Conservation (phyloP, 345 rosid species). For the Abelmoschus esculentus region DNA sequence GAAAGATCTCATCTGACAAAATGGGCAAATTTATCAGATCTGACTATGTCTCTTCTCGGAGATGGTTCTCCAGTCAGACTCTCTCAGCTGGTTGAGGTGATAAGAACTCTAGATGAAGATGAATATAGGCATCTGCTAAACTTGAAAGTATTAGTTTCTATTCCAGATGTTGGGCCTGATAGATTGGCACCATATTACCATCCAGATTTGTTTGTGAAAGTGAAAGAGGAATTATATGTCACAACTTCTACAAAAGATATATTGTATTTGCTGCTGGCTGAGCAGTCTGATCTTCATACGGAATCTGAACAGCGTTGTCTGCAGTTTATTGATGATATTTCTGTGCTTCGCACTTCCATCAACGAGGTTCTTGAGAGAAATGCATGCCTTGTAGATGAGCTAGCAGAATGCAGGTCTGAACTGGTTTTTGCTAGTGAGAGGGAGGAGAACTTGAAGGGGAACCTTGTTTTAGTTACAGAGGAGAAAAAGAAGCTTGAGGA, state of each 20-base stretch:
- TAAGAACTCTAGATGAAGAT: constrained; percentile 7
- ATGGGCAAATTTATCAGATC: constrained; percentile 6
- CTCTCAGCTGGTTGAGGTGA: constrained; percentile 30
- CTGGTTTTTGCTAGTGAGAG: neutral
- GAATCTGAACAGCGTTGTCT: constrained; percentile 17
- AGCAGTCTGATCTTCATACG: constrained; percentile 41
- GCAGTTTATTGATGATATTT: constrained; percentile 9
- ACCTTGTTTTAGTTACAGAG: constrained; percentile 31
- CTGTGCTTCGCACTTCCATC: neutral
- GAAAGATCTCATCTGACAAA: constrained; percentile 30
- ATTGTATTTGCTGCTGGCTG: constrained; percentile 49
- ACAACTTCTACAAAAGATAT: constrained; percentile 26
- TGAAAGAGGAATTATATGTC: constrained; percentile 12
- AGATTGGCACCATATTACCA: neutral
- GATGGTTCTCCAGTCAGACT: constrained; percentile 18
- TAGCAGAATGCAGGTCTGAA: constrained; percentile 38
- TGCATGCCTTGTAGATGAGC: constrained; percentile 10
- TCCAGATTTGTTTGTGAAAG: constrained; percentile 8
- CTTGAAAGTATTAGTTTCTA: neutral
- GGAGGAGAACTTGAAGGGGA: constrained; percentile 27
- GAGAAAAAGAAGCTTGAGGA: constrained; percentile 47
- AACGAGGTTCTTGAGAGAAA: neutral
- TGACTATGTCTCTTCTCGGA: neutral
- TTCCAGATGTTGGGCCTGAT: neutral
- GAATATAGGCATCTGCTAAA: constrained; percentile 5